These are phyloP conservation scores for Volvariella volvacea DNA, from an alignment of 1,284 basidiomycete genomes.

Conservation along the genomic window DNA sequence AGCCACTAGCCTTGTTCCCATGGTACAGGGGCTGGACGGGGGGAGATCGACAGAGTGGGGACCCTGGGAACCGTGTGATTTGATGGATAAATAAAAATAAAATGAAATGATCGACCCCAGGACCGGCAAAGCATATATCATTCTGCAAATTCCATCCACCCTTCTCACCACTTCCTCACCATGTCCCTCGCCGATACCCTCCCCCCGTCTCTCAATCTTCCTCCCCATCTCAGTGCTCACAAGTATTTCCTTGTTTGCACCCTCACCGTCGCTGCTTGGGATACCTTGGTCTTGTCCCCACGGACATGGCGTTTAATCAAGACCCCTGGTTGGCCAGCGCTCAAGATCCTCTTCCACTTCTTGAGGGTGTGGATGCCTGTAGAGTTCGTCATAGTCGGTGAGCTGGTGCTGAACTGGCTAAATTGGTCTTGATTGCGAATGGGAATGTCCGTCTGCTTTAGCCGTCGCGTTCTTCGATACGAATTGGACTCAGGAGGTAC, in stretches of 20 bases:
- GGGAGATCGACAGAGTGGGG: background rate
- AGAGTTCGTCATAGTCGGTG: constrained; percentile 71
- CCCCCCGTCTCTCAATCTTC: constrained; percentile 56
- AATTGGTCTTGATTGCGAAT: constrained; percentile 7
- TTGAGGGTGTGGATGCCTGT: constrained; percentile 67
- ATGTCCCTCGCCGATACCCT: constrained; percentile 19
- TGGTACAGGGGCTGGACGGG: background rate
- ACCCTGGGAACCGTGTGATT: too few relatives aligned
- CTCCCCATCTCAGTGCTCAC: constrained; percentile 72
- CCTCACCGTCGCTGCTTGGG: constrained; percentile 80
- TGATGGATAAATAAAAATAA: too few relatives aligned
- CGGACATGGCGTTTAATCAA: constrained; percentile 66
- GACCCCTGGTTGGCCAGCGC: constrained; percentile 63
- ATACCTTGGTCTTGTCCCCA: constrained; percentile 74
- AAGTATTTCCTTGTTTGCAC: constrained; percentile 85
- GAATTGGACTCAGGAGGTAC: constrained; percentile 47
- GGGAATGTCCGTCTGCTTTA: constrained; percentile 17
- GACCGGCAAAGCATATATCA: too few relatives aligned
- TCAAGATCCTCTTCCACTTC: constrained; percentile 72
- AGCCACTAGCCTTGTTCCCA: too few relatives aligned
- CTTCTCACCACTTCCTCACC: constrained; percentile 8
- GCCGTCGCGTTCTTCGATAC: constrained; percentile 80
- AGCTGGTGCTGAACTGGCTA: constrained; percentile 24
- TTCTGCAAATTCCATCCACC: too few relatives aligned
- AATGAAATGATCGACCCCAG: too few relatives aligned